Base-by-base conservation (phyloP, 441 rosid genomes). In the Aquilaria agallochum region DNA sequence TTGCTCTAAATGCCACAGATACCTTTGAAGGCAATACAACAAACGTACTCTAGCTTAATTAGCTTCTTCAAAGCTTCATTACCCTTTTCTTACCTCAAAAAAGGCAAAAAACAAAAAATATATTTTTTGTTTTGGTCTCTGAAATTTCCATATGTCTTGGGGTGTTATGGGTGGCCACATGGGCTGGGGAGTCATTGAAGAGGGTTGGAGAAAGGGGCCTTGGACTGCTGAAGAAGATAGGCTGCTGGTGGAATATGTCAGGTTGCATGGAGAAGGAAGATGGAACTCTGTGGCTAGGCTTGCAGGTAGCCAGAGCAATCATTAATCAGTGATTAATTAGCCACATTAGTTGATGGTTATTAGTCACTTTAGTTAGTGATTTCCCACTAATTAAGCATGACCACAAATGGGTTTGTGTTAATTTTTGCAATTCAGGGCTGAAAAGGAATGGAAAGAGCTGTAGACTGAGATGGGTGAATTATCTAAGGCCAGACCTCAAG, bases 371-470 rank as follows among this genome's bases (percentile, higher is more conserved):
- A 20, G 42, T 36, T 5, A 36, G 7, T 36, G 42, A 36, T 36
- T 8, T 4, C 7, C 42, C 42, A 36, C 42, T 3, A 36, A 36
- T 36, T 36, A 3, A 2, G 42, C 42, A 36, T 36, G 42, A 36
- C 7, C 6, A 3, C 42, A 5, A 36, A 36, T 36, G 42, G 7
- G 42, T 5, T 4, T 36, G 42, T 36, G 8, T 36, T 36, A 8
- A 0, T 36, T 5, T 4, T 36, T 53, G 7, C 49, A 20, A 20
- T 20, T 20, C 68, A 88, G 95, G 89, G 13, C 69, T 93, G 74
- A 93, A 87, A 61, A 93, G 97, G 79, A 88, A 90, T 73, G 98
- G 97, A 10, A 90, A 93, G 79, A 93, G 98, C 58, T 93, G 97
- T 50, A 88, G 98, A 57, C 51, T 93, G 73, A 90, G 98, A 67